Conservation (phyloP, 2,329 filamentous ascomycete species). For the Bipolaris zeicola region DNA sequence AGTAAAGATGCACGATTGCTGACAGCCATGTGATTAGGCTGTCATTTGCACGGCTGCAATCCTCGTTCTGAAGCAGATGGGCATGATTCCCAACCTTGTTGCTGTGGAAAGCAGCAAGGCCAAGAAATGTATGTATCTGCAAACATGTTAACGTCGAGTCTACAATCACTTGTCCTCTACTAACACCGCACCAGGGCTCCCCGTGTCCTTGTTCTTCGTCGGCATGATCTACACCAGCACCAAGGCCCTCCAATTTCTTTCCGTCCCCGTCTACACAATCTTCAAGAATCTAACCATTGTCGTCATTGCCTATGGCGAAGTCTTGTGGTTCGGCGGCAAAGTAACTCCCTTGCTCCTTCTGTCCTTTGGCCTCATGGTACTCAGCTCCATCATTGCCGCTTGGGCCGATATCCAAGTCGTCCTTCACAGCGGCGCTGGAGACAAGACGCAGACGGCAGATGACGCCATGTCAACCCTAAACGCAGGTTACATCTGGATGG, state of each 20-base stretch:
- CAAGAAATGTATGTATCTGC: slow-evolving; percentile 75
- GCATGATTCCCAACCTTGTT: slow-evolving; percentile 78
- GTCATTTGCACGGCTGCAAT: slow-evolving; percentile 88
- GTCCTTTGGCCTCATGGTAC: slow-evolving; percentile 94
- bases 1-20: slow-evolving; percentile 9
- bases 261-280: slow-evolving; percentile 98
- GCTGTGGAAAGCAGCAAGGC: slow-evolving; percentile 85
- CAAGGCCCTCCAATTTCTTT: slow-evolving; percentile 94
- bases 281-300: slow-evolving; percentile 99
- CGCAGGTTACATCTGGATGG: not conserved
- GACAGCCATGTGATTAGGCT: slow-evolving; percentile 61
- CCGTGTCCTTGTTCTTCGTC: slow-evolving; percentile 91
- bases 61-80: slow-evolving; percentile 75
- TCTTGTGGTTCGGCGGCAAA: slow-evolving; percentile 94
- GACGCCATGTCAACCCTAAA: slow-evolving; percentile 73
- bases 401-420: slow-evolving; percentile 96
- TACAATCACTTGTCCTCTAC: slow-evolving; percentile 2
- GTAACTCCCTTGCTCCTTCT: slow-evolving; percentile 86
- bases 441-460: slow-evolving; percentile 56
- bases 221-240: slow-evolving; percentile 99
- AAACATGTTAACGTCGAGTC: not conserved
- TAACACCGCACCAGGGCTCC: slow-evolving; percentile 72
- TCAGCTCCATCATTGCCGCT: slow-evolving; percentile 90
- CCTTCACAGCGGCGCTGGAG: slow-evolving; percentile 65
- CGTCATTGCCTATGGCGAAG: slow-evolving; percentile 96